These are phyloP conservation scores for Arachnomyces sp. DNA, from an alignment of 2,329 filamentous ascomycete genomes.

Conservation along the genomic window DNA sequence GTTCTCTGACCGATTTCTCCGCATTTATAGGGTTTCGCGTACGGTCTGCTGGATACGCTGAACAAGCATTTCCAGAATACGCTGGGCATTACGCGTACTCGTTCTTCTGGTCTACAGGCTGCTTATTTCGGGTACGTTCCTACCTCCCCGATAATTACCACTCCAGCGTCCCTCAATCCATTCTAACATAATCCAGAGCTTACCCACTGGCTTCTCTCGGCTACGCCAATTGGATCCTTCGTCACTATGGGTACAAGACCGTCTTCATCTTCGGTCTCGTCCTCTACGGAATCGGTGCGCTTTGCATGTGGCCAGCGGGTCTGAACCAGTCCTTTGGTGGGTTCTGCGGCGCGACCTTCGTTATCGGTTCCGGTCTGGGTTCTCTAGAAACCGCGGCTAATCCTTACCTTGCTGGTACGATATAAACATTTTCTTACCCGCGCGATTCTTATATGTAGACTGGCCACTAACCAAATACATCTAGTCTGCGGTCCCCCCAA, in stretches of 20 bases:
- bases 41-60: constrained; percentile 42
- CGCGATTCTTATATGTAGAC: not conserved
- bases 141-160: constrained; percentile 7
- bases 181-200: constrained; percentile 23
- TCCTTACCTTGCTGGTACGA: constrained; percentile 57
- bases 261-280: constrained; percentile 68
- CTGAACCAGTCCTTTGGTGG: constrained; percentile 64
- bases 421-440: not conserved
- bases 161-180: not conserved
- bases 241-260: constrained; percentile 67
- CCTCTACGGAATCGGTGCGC: constrained; percentile 62
- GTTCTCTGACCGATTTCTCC: not conserved
- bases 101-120: constrained; percentile 55
- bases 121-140: constrained; percentile 53
- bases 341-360: constrained; percentile 63
- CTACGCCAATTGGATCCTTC: constrained; percentile 53
- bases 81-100: constrained; percentile 45
- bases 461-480: constrained; percentile 24
- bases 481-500: constrained; percentile 64
- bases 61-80: constrained; percentile 53
- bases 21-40: constrained; percentile 35
- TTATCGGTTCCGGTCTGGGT: constrained; percentile 64
- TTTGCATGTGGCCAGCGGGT: constrained; percentile 78
- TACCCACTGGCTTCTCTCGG: constrained; percentile 48
- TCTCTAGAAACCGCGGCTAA: constrained; percentile 72